These are phyloP conservation scores for Intubia oerlemansii DNA, from an alignment of 2,329 filamentous ascomycete genomes.

Conservation along the genomic window DNA sequence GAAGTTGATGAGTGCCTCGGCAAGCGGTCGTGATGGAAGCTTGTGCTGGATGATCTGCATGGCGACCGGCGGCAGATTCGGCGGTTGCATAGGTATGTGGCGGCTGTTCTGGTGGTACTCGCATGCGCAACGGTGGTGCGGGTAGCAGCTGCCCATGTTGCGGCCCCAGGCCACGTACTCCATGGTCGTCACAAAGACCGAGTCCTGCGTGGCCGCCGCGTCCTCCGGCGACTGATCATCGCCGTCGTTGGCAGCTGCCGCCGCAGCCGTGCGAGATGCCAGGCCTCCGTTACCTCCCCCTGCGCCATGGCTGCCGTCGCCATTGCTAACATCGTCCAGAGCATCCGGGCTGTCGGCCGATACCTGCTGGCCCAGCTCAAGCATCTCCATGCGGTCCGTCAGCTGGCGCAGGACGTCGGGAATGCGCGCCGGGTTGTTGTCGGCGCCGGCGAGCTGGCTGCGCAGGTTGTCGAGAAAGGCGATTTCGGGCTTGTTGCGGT, in stretches of 20 bases:
- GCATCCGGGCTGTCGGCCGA: not conserved
- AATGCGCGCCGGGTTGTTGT: not conserved
- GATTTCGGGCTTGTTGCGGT: constrained; percentile 8
- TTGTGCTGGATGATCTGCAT: constrained; percentile 1
- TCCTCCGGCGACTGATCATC: not conserved
- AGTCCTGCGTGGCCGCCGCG: constrained; percentile 4
- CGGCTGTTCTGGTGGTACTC: constrained; percentile 6
- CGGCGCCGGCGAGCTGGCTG: constrained; percentile 4
- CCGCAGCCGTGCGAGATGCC: not conserved
- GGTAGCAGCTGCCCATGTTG: constrained; percentile 13
- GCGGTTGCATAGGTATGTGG: too few species aligned
- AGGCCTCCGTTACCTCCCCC: not conserved
- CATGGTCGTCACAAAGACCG: constrained; percentile 13
- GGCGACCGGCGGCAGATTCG: constrained; percentile 3
- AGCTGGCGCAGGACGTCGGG: constrained; percentile 4
- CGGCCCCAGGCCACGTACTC: constrained; percentile 18
- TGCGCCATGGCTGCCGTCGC: not conserved
- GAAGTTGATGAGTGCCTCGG: constrained; percentile 10
- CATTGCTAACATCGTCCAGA: not conserved
- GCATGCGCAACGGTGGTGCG: constrained; percentile 8
- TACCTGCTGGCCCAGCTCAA: too few species aligned
- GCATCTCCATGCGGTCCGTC: constrained; percentile 6
- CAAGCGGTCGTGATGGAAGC: constrained; percentile 4
- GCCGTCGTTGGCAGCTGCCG: not conserved
- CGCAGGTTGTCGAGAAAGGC: constrained; percentile 6